A percentile compares a stretch with the other conserved stretches of the same genome.
These are phyloP conservation scores for Dispira simplex DNA, from an alignment of 192 early-diverging fungal species.

Conservation along the genomic window DNA sequence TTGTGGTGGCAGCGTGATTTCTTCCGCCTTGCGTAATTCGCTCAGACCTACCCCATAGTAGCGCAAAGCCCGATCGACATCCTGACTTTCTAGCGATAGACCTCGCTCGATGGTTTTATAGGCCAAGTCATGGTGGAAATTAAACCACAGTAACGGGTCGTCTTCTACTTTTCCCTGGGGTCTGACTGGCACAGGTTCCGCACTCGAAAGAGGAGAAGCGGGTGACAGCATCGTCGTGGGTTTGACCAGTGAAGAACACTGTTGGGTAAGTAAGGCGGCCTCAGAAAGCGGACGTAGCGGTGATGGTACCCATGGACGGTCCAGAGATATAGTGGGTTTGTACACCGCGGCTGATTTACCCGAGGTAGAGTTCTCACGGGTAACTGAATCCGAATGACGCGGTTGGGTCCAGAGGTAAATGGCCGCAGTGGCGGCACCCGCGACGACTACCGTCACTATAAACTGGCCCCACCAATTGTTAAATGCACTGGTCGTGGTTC, in stretches of 20 bases:
- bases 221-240: background rate
- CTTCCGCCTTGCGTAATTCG: background rate
- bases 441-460: too few species aligned
- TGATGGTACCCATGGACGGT: background rate
- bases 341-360: background rate
- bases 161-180: background rate
- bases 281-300: background rate
- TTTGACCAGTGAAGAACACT: background rate
- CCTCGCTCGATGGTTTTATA: background rate
- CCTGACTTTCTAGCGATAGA: background rate
- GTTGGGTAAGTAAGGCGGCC: background rate
- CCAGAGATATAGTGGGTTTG: background rate
- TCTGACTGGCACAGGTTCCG: background rate
- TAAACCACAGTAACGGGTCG: background rate
- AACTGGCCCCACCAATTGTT: too few species aligned
- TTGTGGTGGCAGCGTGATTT: too few species aligned
- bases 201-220: background rate
- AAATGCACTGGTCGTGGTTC: too few species aligned
- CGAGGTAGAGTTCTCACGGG: too few species aligned
- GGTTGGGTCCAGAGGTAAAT: too few species aligned
- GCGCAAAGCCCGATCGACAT: background rate
- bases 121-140: constrained; percentile 4
- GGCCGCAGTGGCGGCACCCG: too few species aligned
- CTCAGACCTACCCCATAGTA: constrained; percentile 1
- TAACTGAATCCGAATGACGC: too few species aligned